Evolutionary conservation across 768 basidiomycete species (phyloP).

Genomic region (Suillus cothurnatus): DNA sequence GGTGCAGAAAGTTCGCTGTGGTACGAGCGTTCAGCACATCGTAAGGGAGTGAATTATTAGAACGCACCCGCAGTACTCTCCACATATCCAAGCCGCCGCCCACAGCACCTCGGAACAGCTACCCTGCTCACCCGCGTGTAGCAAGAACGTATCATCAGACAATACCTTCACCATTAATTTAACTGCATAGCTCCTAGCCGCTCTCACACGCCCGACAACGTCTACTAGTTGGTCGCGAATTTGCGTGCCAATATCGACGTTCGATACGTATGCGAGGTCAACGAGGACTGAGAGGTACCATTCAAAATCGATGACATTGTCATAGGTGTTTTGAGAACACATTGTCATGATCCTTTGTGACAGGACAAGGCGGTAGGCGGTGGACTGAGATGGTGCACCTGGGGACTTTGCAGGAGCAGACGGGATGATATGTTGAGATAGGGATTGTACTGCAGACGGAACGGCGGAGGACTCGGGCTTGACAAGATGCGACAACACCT

Average conservation of each 20-base stretch:
- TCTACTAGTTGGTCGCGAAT: conserved; percentile 88
- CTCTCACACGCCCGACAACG: conserved; percentile 79
- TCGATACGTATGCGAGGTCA: conserved; percentile 86
- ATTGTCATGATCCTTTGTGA: conserved; percentile 85
- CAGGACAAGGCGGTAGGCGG: conserved; percentile 85
- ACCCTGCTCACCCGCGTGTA: conserved; percentile 65
- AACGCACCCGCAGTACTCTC: conserved; percentile 88
- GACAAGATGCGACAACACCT: conserved; percentile 85
- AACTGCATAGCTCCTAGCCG: conserved; percentile 76
- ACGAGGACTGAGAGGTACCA: conserved; percentile 97
- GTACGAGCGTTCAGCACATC: conserved; percentile 10
- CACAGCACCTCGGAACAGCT: conserved; percentile 86
- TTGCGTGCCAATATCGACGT: conserved; percentile 73
- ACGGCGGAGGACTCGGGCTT: conserved; percentile 52
- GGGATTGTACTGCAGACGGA: conserved; percentile 57
- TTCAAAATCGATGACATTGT: conserved; percentile 89
- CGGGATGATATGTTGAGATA: conserved; percentile 54
- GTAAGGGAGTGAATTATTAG: neutral
- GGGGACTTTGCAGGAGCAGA: conserved; percentile 39
- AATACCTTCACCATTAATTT: conserved; percentile 82
- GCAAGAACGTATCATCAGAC: conserved; percentile 73
- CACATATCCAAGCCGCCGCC: conserved; percentile 97
- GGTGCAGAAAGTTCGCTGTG: conserved; percentile 78
- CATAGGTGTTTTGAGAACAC: conserved; percentile 81
- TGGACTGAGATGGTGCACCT: conserved; percentile 64